Evolutionary conservation across 805 yeast genomes (phyloP), one percentile per base, ranked within the genome.

Genomic region (Kluyveromyces aestuarii): DNA sequence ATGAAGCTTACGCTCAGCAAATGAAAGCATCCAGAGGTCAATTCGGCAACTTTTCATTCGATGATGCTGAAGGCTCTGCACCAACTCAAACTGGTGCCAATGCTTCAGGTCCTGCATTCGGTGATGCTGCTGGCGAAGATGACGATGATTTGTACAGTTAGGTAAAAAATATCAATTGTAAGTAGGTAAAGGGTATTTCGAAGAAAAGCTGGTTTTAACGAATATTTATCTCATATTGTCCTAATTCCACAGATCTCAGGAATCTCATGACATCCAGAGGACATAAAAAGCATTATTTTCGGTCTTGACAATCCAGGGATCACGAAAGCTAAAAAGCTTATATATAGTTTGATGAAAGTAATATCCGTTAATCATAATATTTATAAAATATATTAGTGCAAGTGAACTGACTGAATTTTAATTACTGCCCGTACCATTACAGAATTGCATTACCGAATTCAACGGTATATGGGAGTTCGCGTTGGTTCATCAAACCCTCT

Each of bases 1-100:
- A 93, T 69, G 99, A 93, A 74, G 95, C 98, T 8, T 93, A 91
- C 63, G 95, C 96, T 46, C 96, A 91, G 71, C 96, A 91, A 72
- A 76, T 93, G 69, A 95, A 84, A 69, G 87, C 96, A 50, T 86
- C 96, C 1, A 87, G 99, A 73, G 98, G 99, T 45, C 96, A 87
- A 68, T 84, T 87, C 66, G 78, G 91, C 55, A 87, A 84, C 72
- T 91, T 93, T 73, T 81, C 88, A 66, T 91, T 93, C 68, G 79
- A 81, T 55, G 88, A 77, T 44, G 53, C 60, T 43, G 45, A 52
- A 36, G 58, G 65, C 50, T 68, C 63, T 45, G 71, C 70, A 46
- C 66, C 72, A 41, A 65, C 69, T 54, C 66, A 67, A 44, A 58
- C 63, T 25, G 51, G 53, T 41, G 49, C 55, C 46, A 50, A 55